Base-by-base conservation (phyloP, 768 basidiomycete genomes). In the Tricholomella constricta region DNA sequence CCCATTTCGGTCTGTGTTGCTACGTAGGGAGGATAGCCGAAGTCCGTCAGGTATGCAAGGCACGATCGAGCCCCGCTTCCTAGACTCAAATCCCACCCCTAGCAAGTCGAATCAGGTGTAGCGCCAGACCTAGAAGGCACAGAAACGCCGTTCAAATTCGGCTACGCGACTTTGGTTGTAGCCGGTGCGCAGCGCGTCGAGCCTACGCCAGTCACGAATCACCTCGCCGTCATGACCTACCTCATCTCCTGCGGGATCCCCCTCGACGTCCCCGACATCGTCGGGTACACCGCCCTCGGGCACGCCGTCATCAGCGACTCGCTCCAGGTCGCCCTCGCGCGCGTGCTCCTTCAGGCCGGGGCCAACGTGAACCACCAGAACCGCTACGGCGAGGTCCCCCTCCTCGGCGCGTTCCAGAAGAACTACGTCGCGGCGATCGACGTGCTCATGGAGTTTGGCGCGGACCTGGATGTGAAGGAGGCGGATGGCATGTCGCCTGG, bases 361-460 rank as follows among this genome's bases (percentile, higher is more conserved):
- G 82, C 80, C 4, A 70, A 82, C 52, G 72, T 77, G 7, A 75
- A 85, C 57, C 67, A 71, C 6, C 80, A 71, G 54, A 78, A 78
- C 45, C 72, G 74, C 12, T 81, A 77, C 49, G 82, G 82, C 1
- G 73, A 73, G 48, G 72, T 78, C 0, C 65, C 81, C 2, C 38
- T 82, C 7, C 63, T 63, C 29, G 62, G 62, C 2, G 66, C 73
- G 1, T 65, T 77, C n/a, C 65, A 69, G 46, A 29, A 54, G 11
- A 68, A 69, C 25, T 54, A 72, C 14, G 54, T 70, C 2, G 32
- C 45, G 0, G 65, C 67, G 9, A 65, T 82, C 20, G 73, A 82
- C 26, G 43, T 79, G 15, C 59, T 84, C 48, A 70, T 84, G 74
- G 78, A 80, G 59, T 71, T 70, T 36, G 76, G 73, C 9, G 82